Percentiles rank a stretch among this genome's conserved stretches.
These are phyloP conservation scores for Tricholoma matsutake DNA, from an alignment of 768 basidiomycete species.

Conservation along the genomic window DNA sequence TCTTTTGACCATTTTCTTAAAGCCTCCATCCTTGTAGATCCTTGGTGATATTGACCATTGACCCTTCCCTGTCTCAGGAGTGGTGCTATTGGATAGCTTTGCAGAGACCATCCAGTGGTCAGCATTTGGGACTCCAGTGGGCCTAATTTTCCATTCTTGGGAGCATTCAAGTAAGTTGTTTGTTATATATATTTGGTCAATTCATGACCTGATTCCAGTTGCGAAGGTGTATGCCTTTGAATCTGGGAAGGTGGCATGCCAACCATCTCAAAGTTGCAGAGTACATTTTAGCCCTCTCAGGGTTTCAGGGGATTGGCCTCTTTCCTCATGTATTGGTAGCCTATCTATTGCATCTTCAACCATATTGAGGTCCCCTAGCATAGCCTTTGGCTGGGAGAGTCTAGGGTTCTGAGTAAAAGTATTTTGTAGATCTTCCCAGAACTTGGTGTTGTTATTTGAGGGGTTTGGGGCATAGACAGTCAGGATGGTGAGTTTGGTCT, in stretches of 20 bases:
- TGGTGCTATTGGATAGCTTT: neutral
- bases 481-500: conserved; percentile 20
- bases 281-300: neutral
- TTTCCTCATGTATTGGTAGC: too few relatives aligned
- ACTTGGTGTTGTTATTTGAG: conserved; percentile 19
- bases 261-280: neutral
- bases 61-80: neutral
- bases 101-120: neutral
- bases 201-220: neutral
- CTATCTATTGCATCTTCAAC: too few relatives aligned
- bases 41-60: neutral
- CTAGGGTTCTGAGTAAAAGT: conserved; percentile 4
- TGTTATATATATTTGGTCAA: neutral
- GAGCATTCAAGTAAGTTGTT: neutral
- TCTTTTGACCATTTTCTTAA: neutral
- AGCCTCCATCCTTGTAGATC: neutral
- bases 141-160: neutral
- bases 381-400: conserved; percentile 23
- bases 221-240: neutral
- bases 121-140: neutral
- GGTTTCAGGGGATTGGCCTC: too few relatives aligned
- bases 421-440: conserved; percentile 25
- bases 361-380: too few relatives aligned
- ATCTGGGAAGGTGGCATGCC: too few relatives aligned
- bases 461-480: conserved; percentile 36